phyloP scores from a whole-genome alignment of 2,329 filamentous ascomycete species.

The Alternaria sp. region DNA sequence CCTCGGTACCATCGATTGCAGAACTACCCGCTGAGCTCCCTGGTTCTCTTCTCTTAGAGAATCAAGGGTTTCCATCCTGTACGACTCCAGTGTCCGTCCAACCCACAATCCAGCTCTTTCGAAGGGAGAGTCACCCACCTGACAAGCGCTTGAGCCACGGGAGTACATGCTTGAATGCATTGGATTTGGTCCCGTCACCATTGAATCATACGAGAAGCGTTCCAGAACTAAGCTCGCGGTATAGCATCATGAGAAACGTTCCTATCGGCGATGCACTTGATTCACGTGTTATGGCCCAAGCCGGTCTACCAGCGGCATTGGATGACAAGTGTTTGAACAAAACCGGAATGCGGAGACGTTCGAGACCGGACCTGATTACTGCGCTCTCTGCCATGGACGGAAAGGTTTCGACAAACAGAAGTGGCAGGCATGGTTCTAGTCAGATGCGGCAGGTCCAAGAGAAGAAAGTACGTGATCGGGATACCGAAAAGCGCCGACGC shows the following conservation, averaged over 20 bases:
- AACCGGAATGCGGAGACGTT: conserved; percentile 23
- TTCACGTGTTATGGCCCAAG: conserved; percentile 19
- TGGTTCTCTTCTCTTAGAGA: conserved; percentile 39
- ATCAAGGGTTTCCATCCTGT: conserved; percentile 39
- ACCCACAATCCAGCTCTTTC: conserved; percentile 15
- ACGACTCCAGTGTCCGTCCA: conserved; percentile 19
- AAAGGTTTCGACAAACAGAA: conserved; percentile 27
- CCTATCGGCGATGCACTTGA: conserved; percentile 31
- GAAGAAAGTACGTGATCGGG: conserved; percentile 18
- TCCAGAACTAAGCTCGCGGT: conserved; percentile 17
- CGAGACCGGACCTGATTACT: conserved; percentile 23
- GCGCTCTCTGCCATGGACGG: conserved; percentile 31
- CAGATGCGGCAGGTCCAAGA: conserved; percentile 24
- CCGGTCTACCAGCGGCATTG: conserved; percentile 28
- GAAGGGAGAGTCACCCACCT: conserved; percentile 15
- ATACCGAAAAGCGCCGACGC: conserved; percentile 13
- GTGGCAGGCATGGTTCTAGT: conserved; percentile 24
- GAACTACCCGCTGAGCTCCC: conserved; percentile 38
- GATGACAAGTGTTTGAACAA: conserved; percentile 35
- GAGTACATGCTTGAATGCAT: not conserved
- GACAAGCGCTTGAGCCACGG: not conserved
- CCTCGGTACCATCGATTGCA: conserved; percentile 50
- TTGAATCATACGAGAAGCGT: conserved; percentile 24
- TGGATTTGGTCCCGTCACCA: conserved; percentile 15
- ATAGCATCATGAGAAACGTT: conserved; percentile 35